Evolutionary conservation across 306 rosid species (phyloP).

Genomic region (Acmispon strigosus): DNA sequence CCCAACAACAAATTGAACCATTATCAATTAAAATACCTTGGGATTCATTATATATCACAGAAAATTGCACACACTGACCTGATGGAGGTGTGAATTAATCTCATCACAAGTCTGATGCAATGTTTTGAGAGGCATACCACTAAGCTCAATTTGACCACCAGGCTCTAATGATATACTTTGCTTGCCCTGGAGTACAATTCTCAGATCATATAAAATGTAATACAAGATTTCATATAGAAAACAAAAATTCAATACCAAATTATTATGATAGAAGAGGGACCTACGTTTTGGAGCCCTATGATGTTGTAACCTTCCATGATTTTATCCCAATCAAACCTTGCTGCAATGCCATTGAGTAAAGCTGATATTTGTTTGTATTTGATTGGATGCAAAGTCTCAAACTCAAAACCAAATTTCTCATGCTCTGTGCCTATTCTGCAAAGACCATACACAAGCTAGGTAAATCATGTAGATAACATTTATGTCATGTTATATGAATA

Average conservation of each 20-base stretch:
- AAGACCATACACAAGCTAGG: background rate
- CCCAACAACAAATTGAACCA: background rate
- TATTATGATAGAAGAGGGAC: background rate
- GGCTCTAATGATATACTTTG: constrained; percentile 82
- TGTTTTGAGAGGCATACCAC: constrained; percentile 75
- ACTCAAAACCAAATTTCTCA: constrained; percentile 79
- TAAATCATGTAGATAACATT: background rate
- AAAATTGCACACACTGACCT: constrained; percentile 37
- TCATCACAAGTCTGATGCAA: constrained; percentile 82
- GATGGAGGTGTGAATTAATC: constrained; percentile 72
- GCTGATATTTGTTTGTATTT: constrained; percentile 51
- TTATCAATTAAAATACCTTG: too few relatives aligned
- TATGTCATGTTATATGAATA: background rate
- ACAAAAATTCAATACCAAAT: background rate
- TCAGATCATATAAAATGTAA: background rate
- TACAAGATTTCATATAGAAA: background rate
- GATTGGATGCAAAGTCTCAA: constrained; percentile 47
- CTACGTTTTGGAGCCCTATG: constrained; percentile 74
- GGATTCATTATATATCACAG: background rate
- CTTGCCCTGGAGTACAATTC: constrained; percentile 40
- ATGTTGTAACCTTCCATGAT: constrained; percentile 66
- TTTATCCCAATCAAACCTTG: constrained; percentile 81
- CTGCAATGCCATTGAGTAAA: constrained; percentile 63
- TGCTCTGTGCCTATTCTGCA: constrained; percentile 87
- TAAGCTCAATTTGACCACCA: constrained; percentile 85